Evolutionary conservation across 176 grass and related monocot species (phyloP).

Genomic region (Oryza meyeriana): DNA sequence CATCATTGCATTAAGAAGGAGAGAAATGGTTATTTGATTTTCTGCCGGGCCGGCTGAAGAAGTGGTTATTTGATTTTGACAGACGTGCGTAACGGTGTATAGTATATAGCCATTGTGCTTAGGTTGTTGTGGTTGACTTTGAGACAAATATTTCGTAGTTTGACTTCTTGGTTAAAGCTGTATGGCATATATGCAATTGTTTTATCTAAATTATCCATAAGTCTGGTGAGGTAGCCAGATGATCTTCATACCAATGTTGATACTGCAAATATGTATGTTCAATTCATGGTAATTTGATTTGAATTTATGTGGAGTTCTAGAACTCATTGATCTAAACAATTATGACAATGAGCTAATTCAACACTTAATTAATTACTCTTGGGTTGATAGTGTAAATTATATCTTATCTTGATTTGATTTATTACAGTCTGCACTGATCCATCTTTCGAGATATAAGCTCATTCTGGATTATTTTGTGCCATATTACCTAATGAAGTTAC

Average conservation of each 20-base stretch:
- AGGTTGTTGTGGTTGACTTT: slow-evolving; percentile 11
- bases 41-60: too few relatives aligned
- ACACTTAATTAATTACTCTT: background rate
- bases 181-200: background rate
- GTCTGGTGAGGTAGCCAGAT: background rate
- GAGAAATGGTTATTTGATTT: background rate
- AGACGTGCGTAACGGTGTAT: background rate
- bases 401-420: background rate
- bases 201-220: background rate
- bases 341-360: background rate
- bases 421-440: background rate
- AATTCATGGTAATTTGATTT: background rate
- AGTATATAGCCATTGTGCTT: background rate
- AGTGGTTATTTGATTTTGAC: background rate
- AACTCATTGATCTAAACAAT: background rate
- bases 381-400: background rate
- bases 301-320: background rate
- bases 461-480: background rate
- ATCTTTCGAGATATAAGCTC: background rate
- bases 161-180: background rate
- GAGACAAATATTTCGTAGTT: background rate
- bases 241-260: background rate
- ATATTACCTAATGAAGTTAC: background rate
- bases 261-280: background rate
- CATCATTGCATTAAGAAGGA: background rate